phyloP scores from a whole-genome alignment of 306 rosid genomes.

The Dalbergia cochinchinensis region DNA sequence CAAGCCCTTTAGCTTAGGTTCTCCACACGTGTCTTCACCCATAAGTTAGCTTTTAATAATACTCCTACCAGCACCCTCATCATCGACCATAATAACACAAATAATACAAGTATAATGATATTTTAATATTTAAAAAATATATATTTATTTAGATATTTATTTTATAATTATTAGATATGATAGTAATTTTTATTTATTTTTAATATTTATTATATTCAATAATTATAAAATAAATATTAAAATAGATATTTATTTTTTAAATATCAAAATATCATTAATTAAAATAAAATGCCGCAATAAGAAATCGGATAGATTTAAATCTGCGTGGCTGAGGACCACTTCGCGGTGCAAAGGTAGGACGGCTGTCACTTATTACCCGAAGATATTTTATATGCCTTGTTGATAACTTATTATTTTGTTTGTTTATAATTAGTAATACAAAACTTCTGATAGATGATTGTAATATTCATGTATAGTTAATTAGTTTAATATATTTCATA shows the following conservation, averaged over 20 bases:
- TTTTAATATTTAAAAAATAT: no score
- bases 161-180: no score
- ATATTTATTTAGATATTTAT: no score
- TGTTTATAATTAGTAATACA: conserved; percentile 16
- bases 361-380: conserved; percentile 27
- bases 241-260: no score
- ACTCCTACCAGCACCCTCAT: background rate
- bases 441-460: background rate
- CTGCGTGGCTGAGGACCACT: conserved; percentile 50
- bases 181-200: no score
- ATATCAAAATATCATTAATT: no score
- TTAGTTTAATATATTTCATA: background rate
- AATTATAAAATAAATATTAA: no score
- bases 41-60: conserved; percentile 22
- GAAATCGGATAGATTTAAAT: conserved; percentile 1
- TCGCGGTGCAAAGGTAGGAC: conserved; percentile 49
- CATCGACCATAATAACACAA: conserved; percentile 7
- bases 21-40: background rate
- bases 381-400: conserved; percentile 44
- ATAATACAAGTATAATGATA: no score
- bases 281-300: background rate
- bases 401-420: conserved; percentile 6
- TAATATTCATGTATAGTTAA: background rate
- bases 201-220: no score
- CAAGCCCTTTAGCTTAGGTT: background rate